Percentiles rank a stretch among this genome's conserved stretches.
Conservation (phyloP, 768 basidiomycete species). For the Cystobasidiopsis lactophilus region DNA sequence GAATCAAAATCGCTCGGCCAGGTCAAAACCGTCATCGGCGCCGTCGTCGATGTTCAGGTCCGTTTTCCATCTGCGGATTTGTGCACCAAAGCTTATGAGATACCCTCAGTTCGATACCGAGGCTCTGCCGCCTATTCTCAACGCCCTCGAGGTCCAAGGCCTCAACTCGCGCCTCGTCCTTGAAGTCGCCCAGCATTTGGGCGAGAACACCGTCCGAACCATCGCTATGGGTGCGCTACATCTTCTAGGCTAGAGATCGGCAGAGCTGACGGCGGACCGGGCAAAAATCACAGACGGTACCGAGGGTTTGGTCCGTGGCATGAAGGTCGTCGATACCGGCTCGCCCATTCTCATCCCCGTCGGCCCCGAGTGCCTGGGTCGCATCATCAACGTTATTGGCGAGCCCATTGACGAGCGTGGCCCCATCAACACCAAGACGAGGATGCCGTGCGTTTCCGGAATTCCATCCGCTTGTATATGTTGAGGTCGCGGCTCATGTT, state of each 20-base stretch:
- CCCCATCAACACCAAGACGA: conserved; percentile 68
- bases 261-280: not conserved
- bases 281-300: conserved; percentile 34
- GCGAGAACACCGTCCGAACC: conserved; percentile 96
- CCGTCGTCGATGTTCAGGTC: conserved; percentile 73
- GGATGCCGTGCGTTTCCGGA: conserved; percentile 11
- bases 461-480: not conserved
- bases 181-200: conserved; percentile 93
- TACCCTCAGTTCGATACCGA: conserved; percentile 66
- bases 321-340: conserved; percentile 91
- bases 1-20: not conserved
- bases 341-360: conserved; percentile 92
- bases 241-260: not conserved
- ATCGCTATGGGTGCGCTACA: conserved; percentile 79
- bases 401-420: conserved; percentile 99
- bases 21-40: conserved; percentile 74
- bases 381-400: conserved; percentile 99
- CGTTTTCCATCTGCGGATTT: conserved; percentile 6
- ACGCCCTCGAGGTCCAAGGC: conserved; percentile 91
- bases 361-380: conserved; percentile 77
- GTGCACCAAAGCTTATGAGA: not conserved
- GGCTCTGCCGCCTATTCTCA: conserved; percentile 86
- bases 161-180: conserved; percentile 92
- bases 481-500: conserved; percentile 32
- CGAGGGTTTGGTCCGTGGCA: conserved; percentile 97